Conservation (phyloP, 1,139 yeast species). For the Hyphopichia wangnamkhiaoensis region DNA sequence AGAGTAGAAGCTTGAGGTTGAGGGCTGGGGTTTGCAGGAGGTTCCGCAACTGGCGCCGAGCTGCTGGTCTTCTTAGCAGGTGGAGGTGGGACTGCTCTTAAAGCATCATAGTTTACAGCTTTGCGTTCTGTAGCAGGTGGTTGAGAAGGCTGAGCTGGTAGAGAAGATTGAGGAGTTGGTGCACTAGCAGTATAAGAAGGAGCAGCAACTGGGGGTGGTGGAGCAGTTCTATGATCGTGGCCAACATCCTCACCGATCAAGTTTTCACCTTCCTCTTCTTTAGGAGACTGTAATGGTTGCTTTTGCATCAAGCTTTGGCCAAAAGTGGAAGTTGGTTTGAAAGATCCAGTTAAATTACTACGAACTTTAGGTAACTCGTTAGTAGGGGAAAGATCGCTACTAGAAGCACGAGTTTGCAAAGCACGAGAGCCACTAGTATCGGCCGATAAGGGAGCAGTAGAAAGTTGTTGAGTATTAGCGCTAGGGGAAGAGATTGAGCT, state of each 20-base stretch:
- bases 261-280: constrained; percentile 23
- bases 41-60: constrained; percentile 10
- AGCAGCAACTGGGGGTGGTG: constrained; percentile 9
- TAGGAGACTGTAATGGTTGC: constrained; percentile 22
- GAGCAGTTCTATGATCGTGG: constrained; percentile 4
- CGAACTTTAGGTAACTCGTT: constrained; percentile 42
- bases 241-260: constrained; percentile 30
- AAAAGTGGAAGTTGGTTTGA: constrained; percentile 65
- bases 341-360: constrained; percentile 36
- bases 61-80: constrained; percentile 23
- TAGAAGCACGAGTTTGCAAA: constrained; percentile 28
- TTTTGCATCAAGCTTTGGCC: constrained; percentile 58
- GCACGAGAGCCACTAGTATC: constrained; percentile 3
- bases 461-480: constrained; percentile 10
- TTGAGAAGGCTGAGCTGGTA: constrained; percentile 9
- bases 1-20: constrained; percentile 7
- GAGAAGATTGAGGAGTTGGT: constrained; percentile 7
- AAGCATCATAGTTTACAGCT: constrained; percentile 46
- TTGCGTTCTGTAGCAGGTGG: constrained; percentile 14
- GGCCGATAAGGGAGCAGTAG: constrained; percentile 8
- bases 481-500: constrained; percentile 17
- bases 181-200: constrained; percentile 6
- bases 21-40: constrained; percentile 11
- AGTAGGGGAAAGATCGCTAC: constrained; percentile 39
- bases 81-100: constrained; percentile 51